These are phyloP conservation scores for Angomonas deanei DNA, from an alignment of 208 protist species.

Conservation along the genomic window DNA sequence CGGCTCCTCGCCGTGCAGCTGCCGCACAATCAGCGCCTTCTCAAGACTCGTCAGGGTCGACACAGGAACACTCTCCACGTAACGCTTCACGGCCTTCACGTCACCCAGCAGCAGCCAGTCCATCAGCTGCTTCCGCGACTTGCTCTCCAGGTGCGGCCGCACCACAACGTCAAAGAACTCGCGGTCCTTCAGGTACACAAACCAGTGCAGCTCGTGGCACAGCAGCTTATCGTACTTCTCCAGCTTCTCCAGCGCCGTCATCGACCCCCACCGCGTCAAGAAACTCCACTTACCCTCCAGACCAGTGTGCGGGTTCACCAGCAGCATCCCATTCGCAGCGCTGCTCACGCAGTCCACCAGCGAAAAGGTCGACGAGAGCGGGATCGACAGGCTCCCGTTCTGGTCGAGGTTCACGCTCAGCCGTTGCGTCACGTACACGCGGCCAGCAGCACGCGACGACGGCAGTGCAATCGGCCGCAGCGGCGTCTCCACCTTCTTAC, in stretches of 20 bases:
- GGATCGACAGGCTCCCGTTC: background rate
- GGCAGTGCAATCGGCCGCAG: background rate
- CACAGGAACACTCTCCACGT: background rate
- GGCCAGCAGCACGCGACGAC: background rate
- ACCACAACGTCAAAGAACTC: slow-evolving; percentile 14
- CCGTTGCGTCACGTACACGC: slow-evolving; percentile 2
- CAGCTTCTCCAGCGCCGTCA: slow-evolving; percentile 5
- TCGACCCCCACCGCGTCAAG: background rate
- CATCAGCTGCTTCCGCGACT: slow-evolving; percentile 6
- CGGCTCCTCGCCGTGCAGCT: background rate
- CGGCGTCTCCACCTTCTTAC: background rate
- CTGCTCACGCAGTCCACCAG: background rate
- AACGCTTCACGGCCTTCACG: background rate
- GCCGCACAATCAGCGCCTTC: slow-evolving; percentile 3
- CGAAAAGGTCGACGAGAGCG: background rate
- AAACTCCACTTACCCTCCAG: slow-evolving; percentile 4
- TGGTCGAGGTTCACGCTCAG: background rate
- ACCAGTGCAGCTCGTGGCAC: slow-evolving; percentile 13
- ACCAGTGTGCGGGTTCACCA: background rate
- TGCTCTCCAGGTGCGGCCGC: slow-evolving; percentile 5
- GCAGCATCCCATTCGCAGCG: background rate
- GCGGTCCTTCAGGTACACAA: slow-evolving; percentile 14
- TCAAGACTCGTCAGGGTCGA: background rate
- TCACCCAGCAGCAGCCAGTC: slow-evolving; percentile 11
- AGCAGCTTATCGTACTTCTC: slow-evolving; percentile 9